phyloP scores from a whole-genome alignment of 805 yeast genomes.

The Blastobotrys terrestris region DNA sequence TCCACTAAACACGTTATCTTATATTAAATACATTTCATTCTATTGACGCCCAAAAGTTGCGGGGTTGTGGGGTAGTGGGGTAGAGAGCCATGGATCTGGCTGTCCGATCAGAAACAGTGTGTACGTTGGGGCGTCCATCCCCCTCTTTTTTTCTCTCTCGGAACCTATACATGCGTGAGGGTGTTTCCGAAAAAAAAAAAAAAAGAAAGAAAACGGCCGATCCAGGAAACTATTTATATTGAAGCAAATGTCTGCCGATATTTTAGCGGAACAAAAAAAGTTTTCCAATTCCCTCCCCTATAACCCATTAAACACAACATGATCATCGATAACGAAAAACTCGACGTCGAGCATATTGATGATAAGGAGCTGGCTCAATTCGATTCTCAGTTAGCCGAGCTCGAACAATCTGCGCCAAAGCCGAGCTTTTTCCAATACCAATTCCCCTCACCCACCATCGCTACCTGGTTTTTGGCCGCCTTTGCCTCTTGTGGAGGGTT shows the following conservation, averaged over 20 bases:
- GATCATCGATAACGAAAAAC: not conserved
- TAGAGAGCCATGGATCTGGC: not conserved
- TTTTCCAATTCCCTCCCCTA: no score
- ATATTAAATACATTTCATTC: no score
- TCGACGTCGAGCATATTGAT: not conserved
- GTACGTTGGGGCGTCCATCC: not conserved
- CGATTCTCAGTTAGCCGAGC: not conserved
- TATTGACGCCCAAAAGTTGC: not conserved
- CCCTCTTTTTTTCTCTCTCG: not conserved
- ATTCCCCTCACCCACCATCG: constrained; percentile 41
- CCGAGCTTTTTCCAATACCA: constrained; percentile 15
- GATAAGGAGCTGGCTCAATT: not conserved
- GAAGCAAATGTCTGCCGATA: not conserved
- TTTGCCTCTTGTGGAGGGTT: constrained; percentile 62
- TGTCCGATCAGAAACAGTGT: not conserved
- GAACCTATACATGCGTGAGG: not conserved
- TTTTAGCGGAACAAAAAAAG: not conserved
- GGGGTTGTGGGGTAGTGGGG: not conserved
- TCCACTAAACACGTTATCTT: not conserved
- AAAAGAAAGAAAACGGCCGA: not conserved
- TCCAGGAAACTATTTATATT: not conserved
- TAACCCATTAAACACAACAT: not conserved
- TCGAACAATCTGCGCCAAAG: not conserved
- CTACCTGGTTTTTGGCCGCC: constrained; percentile 45
- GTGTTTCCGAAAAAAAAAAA: not conserved